phyloP scores from a whole-genome alignment of 1,284 basidiomycete species.

The Marasmius fiardii region DNA sequence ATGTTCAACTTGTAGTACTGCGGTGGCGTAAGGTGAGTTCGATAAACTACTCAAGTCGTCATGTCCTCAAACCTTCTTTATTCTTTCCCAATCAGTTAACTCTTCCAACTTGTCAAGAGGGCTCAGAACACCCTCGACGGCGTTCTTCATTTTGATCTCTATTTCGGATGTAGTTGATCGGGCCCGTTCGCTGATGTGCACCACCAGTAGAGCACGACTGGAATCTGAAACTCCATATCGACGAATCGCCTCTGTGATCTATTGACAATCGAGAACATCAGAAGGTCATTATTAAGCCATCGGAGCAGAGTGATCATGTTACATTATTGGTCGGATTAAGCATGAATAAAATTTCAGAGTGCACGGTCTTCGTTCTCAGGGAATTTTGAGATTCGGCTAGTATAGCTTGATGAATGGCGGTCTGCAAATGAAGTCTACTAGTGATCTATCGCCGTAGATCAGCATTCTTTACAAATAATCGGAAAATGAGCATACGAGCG shows the following conservation, averaged over 20 bases:
- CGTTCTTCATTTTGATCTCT: constrained; percentile 45
- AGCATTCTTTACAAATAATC: constrained; percentile 8
- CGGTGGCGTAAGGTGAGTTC: background rate
- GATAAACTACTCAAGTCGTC: background rate
- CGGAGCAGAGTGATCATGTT: background rate
- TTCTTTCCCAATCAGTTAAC: constrained; percentile 65
- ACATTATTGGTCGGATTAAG: constrained; percentile 87
- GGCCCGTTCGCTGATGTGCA: constrained; percentile 55
- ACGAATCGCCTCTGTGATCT: constrained; percentile 86
- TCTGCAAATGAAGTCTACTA: constrained; percentile 73
- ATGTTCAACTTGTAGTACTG: constrained; percentile 77
- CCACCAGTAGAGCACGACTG: constrained; percentile 69
- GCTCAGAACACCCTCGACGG: constrained; percentile 55
- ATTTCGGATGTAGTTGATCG: constrained; percentile 28
- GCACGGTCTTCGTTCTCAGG: constrained; percentile 74
- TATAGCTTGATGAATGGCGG: constrained; percentile 78
- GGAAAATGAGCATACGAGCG: constrained; percentile 42
- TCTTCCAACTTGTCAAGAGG: constrained; percentile 43
- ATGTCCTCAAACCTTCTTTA: constrained; percentile 61
- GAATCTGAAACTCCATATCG: constrained; percentile 78
- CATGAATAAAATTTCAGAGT: constrained; percentile 84
- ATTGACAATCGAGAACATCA: background rate
- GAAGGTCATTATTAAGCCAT: background rate
- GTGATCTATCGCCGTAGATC: constrained; percentile 50
- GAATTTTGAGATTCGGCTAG: constrained; percentile 57